Percentiles rank a stretch among this genome's conserved stretches.
phyloP scores from a whole-genome alignment of 495 filamentous ascomycete species.

The Cairneyella variabilis region DNA sequence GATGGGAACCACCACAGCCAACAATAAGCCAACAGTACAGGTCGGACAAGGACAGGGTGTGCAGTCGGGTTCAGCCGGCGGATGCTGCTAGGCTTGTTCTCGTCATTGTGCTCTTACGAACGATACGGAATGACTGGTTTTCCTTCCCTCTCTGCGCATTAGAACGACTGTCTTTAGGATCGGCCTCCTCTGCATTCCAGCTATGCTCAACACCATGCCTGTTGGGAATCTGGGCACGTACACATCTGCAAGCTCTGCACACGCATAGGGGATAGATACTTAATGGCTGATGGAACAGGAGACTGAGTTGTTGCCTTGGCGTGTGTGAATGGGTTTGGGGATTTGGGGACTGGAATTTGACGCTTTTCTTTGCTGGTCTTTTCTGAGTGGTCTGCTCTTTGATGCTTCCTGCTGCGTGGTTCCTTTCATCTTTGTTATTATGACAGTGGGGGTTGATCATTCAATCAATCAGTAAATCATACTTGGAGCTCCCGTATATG shows the following conservation, averaged over 20 bases:
- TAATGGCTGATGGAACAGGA: constrained; percentile 23
- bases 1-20: constrained; percentile 90
- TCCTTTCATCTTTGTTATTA: constrained; percentile 23
- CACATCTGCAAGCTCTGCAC: constrained; percentile 18
- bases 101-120: constrained; percentile 5
- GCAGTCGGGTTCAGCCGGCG: constrained; percentile 80
- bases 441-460: constrained; percentile 20
- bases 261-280: constrained; percentile 20
- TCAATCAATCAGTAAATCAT: constrained; percentile 15
- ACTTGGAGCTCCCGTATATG: constrained; percentile 1
- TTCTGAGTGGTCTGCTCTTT: constrained; percentile 19
- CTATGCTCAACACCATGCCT: constrained; percentile 2
- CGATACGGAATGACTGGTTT: constrained; percentile 20
- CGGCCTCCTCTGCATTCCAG: constrained; percentile 24
- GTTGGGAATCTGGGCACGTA: constrained; percentile 14
- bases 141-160: constrained; percentile 24
- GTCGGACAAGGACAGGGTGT: constrained; percentile 93
- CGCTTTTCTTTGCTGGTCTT: constrained; percentile 17
- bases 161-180: constrained; percentile 25
- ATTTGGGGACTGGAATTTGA: constrained; percentile 20
- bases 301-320: constrained; percentile 20
- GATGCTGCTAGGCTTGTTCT: constrained; percentile 76
- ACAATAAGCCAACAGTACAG: constrained; percentile 96
- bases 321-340: constrained; percentile 12
- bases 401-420: constrained; percentile 18